A percentile compares a stretch with the other conserved stretches of the same genome.
Evolutionary conservation across 73 alveolate species (phyloP).

Genomic region (Uronychia setigera): DNA sequence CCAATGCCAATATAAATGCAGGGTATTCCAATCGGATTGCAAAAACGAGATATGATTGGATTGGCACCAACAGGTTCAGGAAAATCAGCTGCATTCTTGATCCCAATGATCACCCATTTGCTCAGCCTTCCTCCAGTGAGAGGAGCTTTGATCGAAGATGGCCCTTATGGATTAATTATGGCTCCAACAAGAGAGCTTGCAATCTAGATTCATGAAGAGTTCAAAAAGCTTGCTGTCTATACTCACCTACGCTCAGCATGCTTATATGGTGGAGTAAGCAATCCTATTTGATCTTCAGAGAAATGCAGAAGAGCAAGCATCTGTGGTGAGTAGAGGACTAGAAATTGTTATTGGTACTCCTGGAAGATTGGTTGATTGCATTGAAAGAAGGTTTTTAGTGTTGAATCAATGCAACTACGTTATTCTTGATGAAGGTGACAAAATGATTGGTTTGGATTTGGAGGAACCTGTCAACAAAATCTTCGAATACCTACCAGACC

Average conservation of each 20-base stretch:
- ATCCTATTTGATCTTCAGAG: constrained; percentile 12
- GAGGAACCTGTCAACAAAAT: constrained; percentile 85
- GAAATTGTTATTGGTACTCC: constrained; percentile 98
- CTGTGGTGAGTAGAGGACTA: constrained; percentile 85
- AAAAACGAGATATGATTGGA: constrained; percentile 87
- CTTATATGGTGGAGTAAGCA: constrained; percentile 77
- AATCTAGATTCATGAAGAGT: constrained; percentile 85
- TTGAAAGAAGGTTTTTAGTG: constrained; percentile 86
- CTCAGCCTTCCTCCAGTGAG: constrained; percentile 67
- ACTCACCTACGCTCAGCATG: constrained; percentile 67
- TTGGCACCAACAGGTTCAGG: constrained; percentile 96
- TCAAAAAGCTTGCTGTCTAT: constrained; percentile 54
- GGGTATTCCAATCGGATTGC: constrained; percentile 80
- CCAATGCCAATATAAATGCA: constrained; percentile 96
- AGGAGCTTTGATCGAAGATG: constrained; percentile 66
- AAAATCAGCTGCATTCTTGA: constrained; percentile 88
- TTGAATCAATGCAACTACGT: constrained; percentile 87
- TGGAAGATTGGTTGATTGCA: constrained; percentile 96
- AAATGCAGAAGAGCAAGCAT: constrained; percentile 86
- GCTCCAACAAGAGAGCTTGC: constrained; percentile 98
- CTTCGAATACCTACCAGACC: constrained; percentile 64
- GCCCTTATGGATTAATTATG: constrained; percentile 91
- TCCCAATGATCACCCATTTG: constrained; percentile 78
- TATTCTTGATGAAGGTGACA: constrained; percentile 94
- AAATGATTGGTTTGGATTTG: constrained; percentile 94